Base-by-base conservation (phyloP, 257 asterid genomes). In the Plantago major region DNA sequence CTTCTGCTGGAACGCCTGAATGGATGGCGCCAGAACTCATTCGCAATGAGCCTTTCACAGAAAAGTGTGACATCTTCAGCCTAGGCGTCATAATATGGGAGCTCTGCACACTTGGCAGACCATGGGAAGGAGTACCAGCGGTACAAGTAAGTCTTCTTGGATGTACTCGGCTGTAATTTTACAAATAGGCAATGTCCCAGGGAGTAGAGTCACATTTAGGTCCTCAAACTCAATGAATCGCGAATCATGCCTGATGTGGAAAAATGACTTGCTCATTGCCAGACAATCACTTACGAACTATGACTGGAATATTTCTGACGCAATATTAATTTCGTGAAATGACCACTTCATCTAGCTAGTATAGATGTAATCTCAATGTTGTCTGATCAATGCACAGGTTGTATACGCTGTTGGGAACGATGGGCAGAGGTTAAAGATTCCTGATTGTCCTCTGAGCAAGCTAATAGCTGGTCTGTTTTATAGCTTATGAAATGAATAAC, bases 1-100 rank as follows among this genome's bases (percentile, higher is more conserved):
- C 87, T 46, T 79, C 97, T 11, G 96, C 97, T 8, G 97, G 97
- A 55, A 90, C 97, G 49, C 96, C 96, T 16, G 95, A 90, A 59
- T 90, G 95, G 97, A 90, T 90, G 97, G 96, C 96, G 17, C 97
- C 97, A 4, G 97, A 89, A 67, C 94, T 89, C 26, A 87, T 89
- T 52, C 94, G 90, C 60, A 84, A 87, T 11, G 95, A 87, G 73
- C 92, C 97, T 69, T 89, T 89, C 86, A 89, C 92, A 0, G 94
- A 89, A 66, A 87, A 84, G 65, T 81, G 97, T 14, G 97, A 89
- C 50, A 84, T 90, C 44, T 90, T 90, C 67, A 87, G 97, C 79
- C 78, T 90, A 53, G 97, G 97, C 11, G 95, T 90, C 63, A 78
- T 90, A 49, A 87, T 90, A 67, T 90, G 97, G 97, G 97, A 90